phyloP scores from a whole-genome alignment of 106 monocot genomes.

The Narthecium ossifragum region DNA sequence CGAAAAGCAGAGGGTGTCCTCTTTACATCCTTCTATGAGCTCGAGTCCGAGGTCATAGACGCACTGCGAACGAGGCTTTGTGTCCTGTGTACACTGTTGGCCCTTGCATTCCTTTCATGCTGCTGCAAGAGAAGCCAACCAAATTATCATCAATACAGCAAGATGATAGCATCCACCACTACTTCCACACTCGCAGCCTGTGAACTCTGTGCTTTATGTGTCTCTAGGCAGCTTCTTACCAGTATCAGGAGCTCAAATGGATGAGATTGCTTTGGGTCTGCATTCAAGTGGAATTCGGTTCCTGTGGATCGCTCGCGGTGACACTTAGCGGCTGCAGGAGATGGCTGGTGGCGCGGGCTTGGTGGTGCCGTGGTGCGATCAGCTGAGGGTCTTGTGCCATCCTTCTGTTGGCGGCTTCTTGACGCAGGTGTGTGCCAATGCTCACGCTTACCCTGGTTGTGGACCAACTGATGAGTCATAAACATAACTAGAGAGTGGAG shows the following conservation, averaged over 20 bases:
- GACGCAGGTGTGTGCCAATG: conserved; percentile 44
- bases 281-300: conserved; percentile 24
- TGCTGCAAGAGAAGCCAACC: conserved; percentile 1
- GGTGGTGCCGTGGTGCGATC: conserved; percentile 55
- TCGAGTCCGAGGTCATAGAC: conserved; percentile 35
- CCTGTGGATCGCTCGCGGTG: conserved; percentile 26
- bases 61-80: conserved; percentile 18
- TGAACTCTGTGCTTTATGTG: conserved; percentile 51
- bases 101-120: conserved; percentile 49
- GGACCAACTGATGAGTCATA: conserved; percentile 26
- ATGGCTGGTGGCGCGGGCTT: conserved; percentile 20
- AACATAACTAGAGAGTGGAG: conserved; percentile 34
- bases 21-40: conserved; percentile 37
- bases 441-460: conserved; percentile 29
- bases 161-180: too few species aligned
- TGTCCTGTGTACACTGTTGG: conserved; percentile 55
- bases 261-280: conserved; percentile 38
- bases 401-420: conserved; percentile 40
- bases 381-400: conserved; percentile 45
- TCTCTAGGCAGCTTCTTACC: conserved; percentile 56
- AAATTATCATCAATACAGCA: too few species aligned
- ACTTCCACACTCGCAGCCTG: conserved; percentile 36
- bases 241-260: conserved; percentile 19
- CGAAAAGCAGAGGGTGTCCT: conserved; percentile 17
- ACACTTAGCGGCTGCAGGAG: background rate